These are phyloP conservation scores for Cystofilobasidium bisporidii DNA, from an alignment of 768 basidiomycete genomes.

Conservation along the genomic window DNA sequence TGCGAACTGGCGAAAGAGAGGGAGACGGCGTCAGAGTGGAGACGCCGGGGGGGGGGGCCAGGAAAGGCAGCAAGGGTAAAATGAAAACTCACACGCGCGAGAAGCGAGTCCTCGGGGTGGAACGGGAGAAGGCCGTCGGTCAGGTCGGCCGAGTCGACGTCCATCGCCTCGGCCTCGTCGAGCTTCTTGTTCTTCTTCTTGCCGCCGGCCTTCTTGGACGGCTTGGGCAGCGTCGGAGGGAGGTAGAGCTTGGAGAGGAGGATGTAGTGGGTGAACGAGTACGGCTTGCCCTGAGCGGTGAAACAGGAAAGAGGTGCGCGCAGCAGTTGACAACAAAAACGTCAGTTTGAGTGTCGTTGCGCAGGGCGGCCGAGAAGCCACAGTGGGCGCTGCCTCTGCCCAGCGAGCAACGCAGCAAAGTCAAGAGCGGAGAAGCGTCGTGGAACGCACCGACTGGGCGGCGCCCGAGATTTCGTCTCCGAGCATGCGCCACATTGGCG, in stretches of 20 bases:
- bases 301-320: background rate
- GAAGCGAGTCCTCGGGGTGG: slow-evolving; percentile 25
- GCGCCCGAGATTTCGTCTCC: slow-evolving; percentile 70
- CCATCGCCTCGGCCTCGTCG: slow-evolving; percentile 3
- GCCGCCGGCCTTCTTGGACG: slow-evolving; percentile 37
- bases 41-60: background rate
- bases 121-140: slow-evolving; percentile 19
- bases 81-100: slow-evolving; percentile 15
- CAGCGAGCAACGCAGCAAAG: too few species aligned
- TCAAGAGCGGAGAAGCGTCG: background rate
- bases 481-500: slow-evolving; percentile 87
- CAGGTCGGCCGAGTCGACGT: slow-evolving; percentile 18
- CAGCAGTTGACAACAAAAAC: too few species aligned
- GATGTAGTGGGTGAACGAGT: slow-evolving; percentile 34
- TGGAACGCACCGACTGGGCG: slow-evolving; percentile 48
- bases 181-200: slow-evolving; percentile 34
- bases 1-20: slow-evolving; percentile 44
- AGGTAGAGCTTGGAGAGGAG: slow-evolving; percentile 37
- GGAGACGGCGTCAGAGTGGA: background rate
- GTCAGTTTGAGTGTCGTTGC: too few species aligned
- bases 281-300: slow-evolving; percentile 29
- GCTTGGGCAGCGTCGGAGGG: slow-evolving; percentile 30
- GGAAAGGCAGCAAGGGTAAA: background rate
- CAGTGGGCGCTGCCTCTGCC: too few species aligned
- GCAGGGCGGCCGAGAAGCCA: too few species aligned